Evolutionary conservation across 306 rosid genomes (phyloP), one percentile per base, ranked within the genome.

Genomic region (Vigna nakashimae): DNA sequence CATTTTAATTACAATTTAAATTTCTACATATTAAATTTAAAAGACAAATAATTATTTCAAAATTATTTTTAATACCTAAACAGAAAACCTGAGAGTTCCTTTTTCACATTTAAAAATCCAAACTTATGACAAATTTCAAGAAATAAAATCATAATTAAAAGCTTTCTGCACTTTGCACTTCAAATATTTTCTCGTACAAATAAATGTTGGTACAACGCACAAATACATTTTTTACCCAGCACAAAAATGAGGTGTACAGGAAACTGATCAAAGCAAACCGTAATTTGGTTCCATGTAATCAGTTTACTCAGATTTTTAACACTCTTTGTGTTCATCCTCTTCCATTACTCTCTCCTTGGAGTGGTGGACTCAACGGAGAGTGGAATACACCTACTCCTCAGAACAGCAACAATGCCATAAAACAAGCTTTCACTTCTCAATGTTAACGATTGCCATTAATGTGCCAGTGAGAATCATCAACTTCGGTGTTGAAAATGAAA

Each of bases 401-500:
- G 49, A 50, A 18, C 36, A 57, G 70, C 43, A 57, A 30, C 26
- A 0, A 24, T 56, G 55, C 71, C 79, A 53, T 43, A 22, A 45
- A 59, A 71, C 48, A 38, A 49, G 73, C 58, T 51, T 59, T 53
- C 14, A 20, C 24, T n/a, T 30, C 56, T 82, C 63, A 79, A 12
- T 22, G 63, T 15, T 34, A 62, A 22, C 68, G 36, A 34, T 60
- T 26, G 52, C 32, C 57, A 18, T 32, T 45, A n/a, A 36, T 14
- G 70, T 83, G 71, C 81, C 84, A 83, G 64, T 59, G 76, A n/a
- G 76, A 79, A 67, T 91, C 97, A 26, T 82, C 91, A 62, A 90
- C 90, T 86, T 75, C 82, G 2, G 97, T 89, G 87, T 88, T 88
- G 88, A 86, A 91, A 60, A 89, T 84, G 79, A 91, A 91, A 80